Base-by-base conservation (phyloP, 2,329 filamentous ascomycete genomes). In the Endoconidiophora laricicola region DNA sequence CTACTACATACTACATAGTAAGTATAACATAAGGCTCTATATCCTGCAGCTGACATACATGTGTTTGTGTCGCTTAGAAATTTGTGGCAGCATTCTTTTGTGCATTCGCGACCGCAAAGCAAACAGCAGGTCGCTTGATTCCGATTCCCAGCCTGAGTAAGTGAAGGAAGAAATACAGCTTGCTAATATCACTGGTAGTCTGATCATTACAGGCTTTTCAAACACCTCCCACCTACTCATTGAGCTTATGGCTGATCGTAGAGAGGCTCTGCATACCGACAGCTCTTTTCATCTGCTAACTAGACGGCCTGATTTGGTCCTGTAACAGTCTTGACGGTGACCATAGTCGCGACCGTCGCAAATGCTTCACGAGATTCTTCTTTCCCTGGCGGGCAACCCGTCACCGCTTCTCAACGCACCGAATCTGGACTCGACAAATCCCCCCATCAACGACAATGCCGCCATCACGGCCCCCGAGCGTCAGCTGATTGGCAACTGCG, bases 301-400 rank as follows among this genome's bases (percentile, higher is more conserved):
- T 12, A 33, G 12, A 33, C 9, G 7, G 29, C 29, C 23, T 37
- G 18, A 10, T n/a, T 22, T 46, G 37, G 26, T 22, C 29, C 44
- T 4, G 5, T 20, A 14, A 16, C 38, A 45, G 36, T 4, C 37
- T 42, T 39, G 37, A 49, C 38, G 18, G 24, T 38, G 36, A 42
- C 24, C 20, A 16, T 4, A 18, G 23, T 41, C 24, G 22, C 39
- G 33, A 6, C 7, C n/a, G n/a, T 20, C 24, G 46, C 44, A 57
- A 57, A 98, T 98, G 91, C 84, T 98, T 65, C 91, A 96, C 76
- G 91, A 98, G 73, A 86, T 98, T 69, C 79, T 96, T 66, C 81
- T 98, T 66, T 90, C 88, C 64, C 80, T 96, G 66, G 93, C 88
- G 60, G 90, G 91, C 57, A 86, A 96, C 67, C 83, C 85, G 56